Evolutionary conservation across 495 filamentous ascomycete species (phyloP).

Genomic region (Aspergillus indologenus): DNA sequence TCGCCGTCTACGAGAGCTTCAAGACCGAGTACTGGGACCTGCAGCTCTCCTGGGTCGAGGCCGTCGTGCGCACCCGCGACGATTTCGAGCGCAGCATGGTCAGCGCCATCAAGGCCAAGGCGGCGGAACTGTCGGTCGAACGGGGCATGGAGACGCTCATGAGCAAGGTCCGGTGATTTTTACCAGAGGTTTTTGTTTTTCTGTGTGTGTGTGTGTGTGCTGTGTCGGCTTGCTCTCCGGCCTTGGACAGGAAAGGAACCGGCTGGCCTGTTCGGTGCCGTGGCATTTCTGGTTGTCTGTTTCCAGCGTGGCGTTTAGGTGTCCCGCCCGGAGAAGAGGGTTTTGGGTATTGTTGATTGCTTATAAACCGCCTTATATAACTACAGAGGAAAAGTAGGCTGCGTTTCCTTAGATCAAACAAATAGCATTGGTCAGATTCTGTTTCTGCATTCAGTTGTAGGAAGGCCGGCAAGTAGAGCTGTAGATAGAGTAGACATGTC

Average conservation of each 20-base stretch:
- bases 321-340: slow-evolving; percentile 1
- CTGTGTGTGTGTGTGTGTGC: no score
- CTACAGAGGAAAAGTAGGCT: not conserved
- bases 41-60: slow-evolving; percentile 94
- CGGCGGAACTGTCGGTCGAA: slow-evolving; percentile 76
- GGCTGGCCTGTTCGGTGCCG: not conserved
- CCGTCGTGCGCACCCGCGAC: slow-evolving; percentile 78
- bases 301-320: slow-evolving; percentile 25
- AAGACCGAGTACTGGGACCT: slow-evolving; percentile 91
- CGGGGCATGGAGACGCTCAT: slow-evolving; percentile 84
- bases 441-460: no score
- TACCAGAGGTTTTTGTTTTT: no score
- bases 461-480: no score
- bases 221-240: no score
- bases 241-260: no score
- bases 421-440: not conserved
- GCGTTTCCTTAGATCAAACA: not conserved
- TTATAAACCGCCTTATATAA: not conserved
- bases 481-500: no score
- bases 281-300: slow-evolving; percentile 1
- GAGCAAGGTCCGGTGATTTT: slow-evolving; percentile 72
- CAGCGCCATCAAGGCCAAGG: slow-evolving; percentile 78
- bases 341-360: not conserved
- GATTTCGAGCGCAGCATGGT: slow-evolving; percentile 92
- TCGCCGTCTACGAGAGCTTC: slow-evolving; percentile 75